These are phyloP conservation scores for Dichotomocladium elegans DNA, from an alignment of 371 early-diverging fungal species.

Conservation along the genomic window DNA sequence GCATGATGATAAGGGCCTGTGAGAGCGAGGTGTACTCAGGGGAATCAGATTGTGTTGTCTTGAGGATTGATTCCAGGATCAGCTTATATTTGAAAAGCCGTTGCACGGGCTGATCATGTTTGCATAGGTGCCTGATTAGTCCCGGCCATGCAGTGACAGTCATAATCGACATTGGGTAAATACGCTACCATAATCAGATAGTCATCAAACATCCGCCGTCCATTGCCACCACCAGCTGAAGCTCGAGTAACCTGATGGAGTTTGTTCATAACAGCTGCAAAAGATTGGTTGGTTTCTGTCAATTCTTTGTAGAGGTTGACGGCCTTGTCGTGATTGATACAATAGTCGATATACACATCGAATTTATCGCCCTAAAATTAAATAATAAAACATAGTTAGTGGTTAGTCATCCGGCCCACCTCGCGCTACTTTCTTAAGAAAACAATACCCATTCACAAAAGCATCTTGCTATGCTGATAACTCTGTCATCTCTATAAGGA, in stretches of 20 bases:
- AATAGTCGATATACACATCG: constrained; percentile 38
- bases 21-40: constrained; percentile 22
- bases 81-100: constrained; percentile 39
- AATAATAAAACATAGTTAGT: background rate
- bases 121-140: background rate
- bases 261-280: constrained; percentile 17
- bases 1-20: constrained; percentile 29
- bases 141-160: no score
- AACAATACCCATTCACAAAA: constrained; percentile 35
- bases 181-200: constrained; percentile 39
- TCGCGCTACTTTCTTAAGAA: background rate
- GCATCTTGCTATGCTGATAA: constrained; percentile 26
- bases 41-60: constrained; percentile 26
- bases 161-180: background rate
- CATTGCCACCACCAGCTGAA: background rate
- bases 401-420: background rate
- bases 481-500: background rate
- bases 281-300: constrained; percentile 19
- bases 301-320: constrained; percentile 22
- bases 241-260: background rate
- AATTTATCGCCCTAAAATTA: constrained; percentile 29
- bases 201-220: constrained; percentile 33
- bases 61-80: constrained; percentile 31
- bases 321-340: constrained; percentile 38
- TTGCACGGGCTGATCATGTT: constrained; percentile 35